Conservation (phyloP, 179 eudicot species). For the Nepenthes alata region DNA sequence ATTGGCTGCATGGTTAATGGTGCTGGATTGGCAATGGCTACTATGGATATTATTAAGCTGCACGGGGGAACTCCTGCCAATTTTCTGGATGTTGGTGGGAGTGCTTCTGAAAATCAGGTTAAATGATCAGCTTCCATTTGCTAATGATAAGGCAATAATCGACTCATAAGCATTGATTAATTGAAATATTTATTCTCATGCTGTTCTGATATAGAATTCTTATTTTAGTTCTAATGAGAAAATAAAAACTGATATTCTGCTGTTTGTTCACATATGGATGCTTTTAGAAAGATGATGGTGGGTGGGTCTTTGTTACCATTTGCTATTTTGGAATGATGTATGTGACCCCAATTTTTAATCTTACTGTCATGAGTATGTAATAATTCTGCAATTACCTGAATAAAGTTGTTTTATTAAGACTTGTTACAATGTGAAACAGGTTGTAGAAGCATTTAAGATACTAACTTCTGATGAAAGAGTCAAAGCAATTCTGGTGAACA, state of each 20-base stretch:
- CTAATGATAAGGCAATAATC: too few relatives aligned
- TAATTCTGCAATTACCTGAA: neutral
- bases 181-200: too few relatives aligned
- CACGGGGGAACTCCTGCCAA: conserved; percentile 99
- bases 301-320: neutral
- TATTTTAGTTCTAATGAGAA: neutral
- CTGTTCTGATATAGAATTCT: too few relatives aligned
- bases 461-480: conserved; percentile 95
- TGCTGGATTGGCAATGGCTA: conserved; percentile 99
- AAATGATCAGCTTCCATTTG: neutral
- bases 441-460: conserved; percentile 93
- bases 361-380: neutral
- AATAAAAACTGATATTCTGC: neutral
- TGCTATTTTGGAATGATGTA: too few relatives aligned
- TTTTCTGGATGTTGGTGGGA: conserved; percentile 95
- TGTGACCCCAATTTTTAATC: neutral
- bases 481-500: conserved; percentile 90
- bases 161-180: too few relatives aligned
- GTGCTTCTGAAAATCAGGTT: conserved; percentile 94
- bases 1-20: conserved; percentile 99
- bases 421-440: conserved; percentile 23
- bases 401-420: too few relatives aligned
- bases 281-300: neutral
- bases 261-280: neutral
- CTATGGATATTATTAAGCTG: conserved; percentile 94